A percentile compares a stretch with the other conserved stretches of the same genome.
phyloP scores from a whole-genome alignment of 345 rosid species.

The Physaria fendleri region DNA sequence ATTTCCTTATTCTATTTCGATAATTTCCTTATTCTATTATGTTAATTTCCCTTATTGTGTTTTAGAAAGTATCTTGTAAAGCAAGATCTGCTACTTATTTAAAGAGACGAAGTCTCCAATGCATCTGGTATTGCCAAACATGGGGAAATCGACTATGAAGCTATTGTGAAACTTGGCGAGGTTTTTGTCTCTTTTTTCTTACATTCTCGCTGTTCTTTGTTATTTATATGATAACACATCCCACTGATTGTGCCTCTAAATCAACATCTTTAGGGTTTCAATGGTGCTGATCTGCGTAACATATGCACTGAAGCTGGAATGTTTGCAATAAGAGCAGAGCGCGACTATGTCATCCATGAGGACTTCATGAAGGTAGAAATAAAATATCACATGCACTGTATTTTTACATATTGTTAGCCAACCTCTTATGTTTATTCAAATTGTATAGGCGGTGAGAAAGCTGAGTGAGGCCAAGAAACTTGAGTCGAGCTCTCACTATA shows the following conservation, averaged over 20 bases:
- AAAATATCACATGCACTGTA: background rate
- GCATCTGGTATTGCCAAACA: slow-evolving; percentile 91
- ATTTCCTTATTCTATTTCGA: no score
- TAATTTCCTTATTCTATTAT: no score
- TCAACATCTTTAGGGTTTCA: slow-evolving; percentile 50
- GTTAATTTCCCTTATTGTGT: no score
- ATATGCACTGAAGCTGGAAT: slow-evolving; percentile 97
- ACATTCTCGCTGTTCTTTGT: background rate
- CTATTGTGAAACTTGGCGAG: slow-evolving; percentile 93
- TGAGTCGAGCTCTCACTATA: slow-evolving; percentile 91
- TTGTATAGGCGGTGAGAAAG: slow-evolving; percentile 81
- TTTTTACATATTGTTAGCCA: background rate
- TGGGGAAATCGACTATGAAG: slow-evolving; percentile 92
- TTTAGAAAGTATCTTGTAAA: no score
- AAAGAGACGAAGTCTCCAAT: no score
- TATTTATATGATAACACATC: background rate
- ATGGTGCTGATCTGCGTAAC: slow-evolving; percentile 93
- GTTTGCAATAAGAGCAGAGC: slow-evolving; percentile 92
- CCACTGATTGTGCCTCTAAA: background rate
- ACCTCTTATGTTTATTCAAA: background rate
- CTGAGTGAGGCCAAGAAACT: slow-evolving; percentile 92
- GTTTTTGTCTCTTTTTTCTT: slow-evolving; percentile 11
- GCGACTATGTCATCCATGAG: slow-evolving; percentile 91
- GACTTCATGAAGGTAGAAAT: slow-evolving; percentile 89
- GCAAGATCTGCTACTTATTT: no score